Percentiles rank a stretch among this genome's conserved stretches.
Evolutionary conservation across 352 stramenopile species (phyloP).

Genomic region (Globisporangium canariense): DNA sequence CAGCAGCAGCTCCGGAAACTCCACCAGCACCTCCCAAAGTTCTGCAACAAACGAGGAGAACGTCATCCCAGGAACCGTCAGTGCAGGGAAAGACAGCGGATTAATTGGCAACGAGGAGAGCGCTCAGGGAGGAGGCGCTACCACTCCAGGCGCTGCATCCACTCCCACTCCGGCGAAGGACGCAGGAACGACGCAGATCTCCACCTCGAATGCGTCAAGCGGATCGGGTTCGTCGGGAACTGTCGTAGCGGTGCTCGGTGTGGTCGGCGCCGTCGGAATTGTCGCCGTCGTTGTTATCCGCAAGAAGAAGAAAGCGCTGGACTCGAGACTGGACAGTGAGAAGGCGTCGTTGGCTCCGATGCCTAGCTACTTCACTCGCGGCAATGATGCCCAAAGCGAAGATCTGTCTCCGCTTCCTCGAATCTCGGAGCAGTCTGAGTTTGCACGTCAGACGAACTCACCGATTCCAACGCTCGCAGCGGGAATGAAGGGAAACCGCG

Average conservation of each 20-base stretch:
- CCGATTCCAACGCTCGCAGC: constrained; percentile 45
- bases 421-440: constrained; percentile 6
- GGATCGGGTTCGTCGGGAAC: constrained; percentile 35
- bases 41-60: constrained; percentile 16
- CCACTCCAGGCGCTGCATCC: constrained; percentile 14
- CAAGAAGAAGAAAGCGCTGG: constrained; percentile 40
- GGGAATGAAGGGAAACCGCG: constrained; percentile 19
- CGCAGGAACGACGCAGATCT: constrained; percentile 13
- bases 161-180: constrained; percentile 1
- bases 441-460: constrained; percentile 24
- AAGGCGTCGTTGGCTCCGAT: constrained; percentile 36
- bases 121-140: constrained; percentile 3
- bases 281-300: constrained; percentile 50
- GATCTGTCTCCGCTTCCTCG: constrained; percentile 28
- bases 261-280: constrained; percentile 34
- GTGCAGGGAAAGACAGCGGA: constrained; percentile 1
- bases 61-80: constrained; percentile 11
- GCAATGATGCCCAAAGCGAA: constrained; percentile 22
- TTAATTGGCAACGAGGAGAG: background rate
- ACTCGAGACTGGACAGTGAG: constrained; percentile 38
- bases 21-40: background rate
- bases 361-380: constrained; percentile 38
- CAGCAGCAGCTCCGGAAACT: constrained; percentile 2
- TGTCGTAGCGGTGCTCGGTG: constrained; percentile 47
- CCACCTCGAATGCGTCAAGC: constrained; percentile 28